Percentiles rank a stretch among this genome's conserved stretches.
Evolutionary conservation across 2,329 filamentous ascomycete species (phyloP).

Genomic region (Calonectria multiphialidica): DNA sequence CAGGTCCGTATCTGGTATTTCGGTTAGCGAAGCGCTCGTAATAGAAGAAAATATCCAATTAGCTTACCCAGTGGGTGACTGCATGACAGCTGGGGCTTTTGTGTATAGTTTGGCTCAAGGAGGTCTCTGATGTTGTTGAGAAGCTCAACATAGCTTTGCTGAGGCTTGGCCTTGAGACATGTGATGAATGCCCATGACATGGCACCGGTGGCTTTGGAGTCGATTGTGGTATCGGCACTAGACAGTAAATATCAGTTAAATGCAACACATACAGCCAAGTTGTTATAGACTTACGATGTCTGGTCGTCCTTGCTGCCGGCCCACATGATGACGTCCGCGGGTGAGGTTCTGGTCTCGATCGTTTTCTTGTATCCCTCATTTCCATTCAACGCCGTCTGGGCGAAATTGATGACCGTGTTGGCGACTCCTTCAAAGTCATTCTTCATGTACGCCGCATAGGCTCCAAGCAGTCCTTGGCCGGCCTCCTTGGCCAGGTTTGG

Average conservation of each 20-base stretch:
- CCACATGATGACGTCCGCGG: constrained; percentile 98
- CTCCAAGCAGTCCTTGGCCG: constrained; percentile 76
- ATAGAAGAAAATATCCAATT: neutral
- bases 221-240: constrained; percentile 91
- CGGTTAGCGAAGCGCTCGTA: constrained; percentile 1
- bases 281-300: constrained; percentile 71
- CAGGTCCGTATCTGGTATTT: constrained; percentile 69
- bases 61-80: constrained; percentile 92
- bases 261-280: neutral
- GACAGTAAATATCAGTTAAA: constrained; percentile 33
- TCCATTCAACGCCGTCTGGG: constrained; percentile 88
- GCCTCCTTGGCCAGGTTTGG: constrained; percentile 86
- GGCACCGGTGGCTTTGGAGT: constrained; percentile 90
- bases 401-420: constrained; percentile 80
- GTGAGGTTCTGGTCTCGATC: constrained; percentile 89
- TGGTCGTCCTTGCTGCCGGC: constrained; percentile 96
- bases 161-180: constrained; percentile 91
- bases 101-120: constrained; percentile 85
- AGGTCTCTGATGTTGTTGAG: constrained; percentile 96
- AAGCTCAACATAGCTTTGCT: constrained; percentile 95
- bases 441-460: constrained; percentile 84
- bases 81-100: constrained; percentile 96
- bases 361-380: constrained; percentile 84
- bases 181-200: constrained; percentile 99
- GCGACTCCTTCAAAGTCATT: constrained; percentile 89